These are phyloP conservation scores for Metschnikowia reukaufii DNA, from an alignment of 805 yeast species.

Conservation along the genomic window DNA sequence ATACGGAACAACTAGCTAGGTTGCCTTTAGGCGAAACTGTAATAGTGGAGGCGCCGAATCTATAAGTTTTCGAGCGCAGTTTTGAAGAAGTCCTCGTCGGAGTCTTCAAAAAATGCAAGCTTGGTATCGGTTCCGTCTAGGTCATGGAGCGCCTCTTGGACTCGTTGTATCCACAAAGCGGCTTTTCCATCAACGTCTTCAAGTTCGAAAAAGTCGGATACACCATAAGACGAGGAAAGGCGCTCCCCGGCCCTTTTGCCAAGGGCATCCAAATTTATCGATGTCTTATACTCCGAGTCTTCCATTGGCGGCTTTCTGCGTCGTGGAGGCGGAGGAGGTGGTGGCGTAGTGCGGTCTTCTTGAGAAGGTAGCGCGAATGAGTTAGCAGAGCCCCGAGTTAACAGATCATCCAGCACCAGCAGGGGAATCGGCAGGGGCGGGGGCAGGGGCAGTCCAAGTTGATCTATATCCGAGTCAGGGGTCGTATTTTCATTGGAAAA, in stretches of 20 bases:
- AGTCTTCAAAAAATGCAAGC: constrained; percentile 34
- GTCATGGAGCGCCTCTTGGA: constrained; percentile 28
- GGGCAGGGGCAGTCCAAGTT: not conserved
- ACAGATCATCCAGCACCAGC: not conserved
- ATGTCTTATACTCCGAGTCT: not conserved
- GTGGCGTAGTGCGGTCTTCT: constrained; percentile 3
- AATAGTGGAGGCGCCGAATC: not conserved
- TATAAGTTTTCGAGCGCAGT: constrained; percentile 18
- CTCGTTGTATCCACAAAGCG: constrained; percentile 38
- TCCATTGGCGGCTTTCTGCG: constrained; percentile 14
- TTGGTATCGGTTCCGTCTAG: constrained; percentile 31
- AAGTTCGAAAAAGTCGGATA: constrained; percentile 29
- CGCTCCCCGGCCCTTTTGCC: constrained; percentile 23
- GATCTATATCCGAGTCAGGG: not conserved
- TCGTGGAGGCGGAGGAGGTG: constrained; percentile 34
- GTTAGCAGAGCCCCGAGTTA: not conserved
- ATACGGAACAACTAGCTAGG: constrained; percentile 6
- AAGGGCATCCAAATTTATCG: not conserved
- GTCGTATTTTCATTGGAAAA: constrained; percentile 6
- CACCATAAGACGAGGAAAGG: constrained; percentile 25
- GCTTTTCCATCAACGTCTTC: constrained; percentile 40
- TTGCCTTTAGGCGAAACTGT: not conserved
- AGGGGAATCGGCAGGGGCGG: too few relatives aligned
- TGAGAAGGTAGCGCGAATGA: constrained; percentile 3
- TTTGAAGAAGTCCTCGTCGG: constrained; percentile 35